Conservation (phyloP, 495 filamentous ascomycete species). For the Physcia stellaris region DNA sequence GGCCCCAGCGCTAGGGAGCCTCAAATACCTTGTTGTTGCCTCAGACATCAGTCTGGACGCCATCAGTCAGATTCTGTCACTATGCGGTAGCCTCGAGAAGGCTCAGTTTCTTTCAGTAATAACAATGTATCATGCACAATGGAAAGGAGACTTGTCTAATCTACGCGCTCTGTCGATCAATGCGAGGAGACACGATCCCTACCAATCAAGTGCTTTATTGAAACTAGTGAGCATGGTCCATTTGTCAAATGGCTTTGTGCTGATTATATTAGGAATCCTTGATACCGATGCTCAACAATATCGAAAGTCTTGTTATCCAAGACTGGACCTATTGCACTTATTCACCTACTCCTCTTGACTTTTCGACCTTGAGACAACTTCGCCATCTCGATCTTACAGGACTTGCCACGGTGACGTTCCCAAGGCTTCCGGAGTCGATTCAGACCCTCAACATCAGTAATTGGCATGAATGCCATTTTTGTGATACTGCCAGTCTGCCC, state of each 20-base stretch:
- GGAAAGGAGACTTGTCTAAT: not conserved
- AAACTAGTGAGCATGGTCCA: not conserved
- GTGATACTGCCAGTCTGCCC: too few species aligned
- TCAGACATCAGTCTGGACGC: constrained; percentile 18
- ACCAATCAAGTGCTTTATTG: not conserved
- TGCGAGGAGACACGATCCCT: not conserved
- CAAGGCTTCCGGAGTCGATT: not conserved
- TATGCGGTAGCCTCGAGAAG: constrained; percentile 28
- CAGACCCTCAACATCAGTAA: not conserved
- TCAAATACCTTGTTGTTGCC: constrained; percentile 31
- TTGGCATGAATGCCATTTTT: too few species aligned
- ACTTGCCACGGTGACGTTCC: not conserved
- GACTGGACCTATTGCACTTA: not conserved
- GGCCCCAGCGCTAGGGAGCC: constrained; percentile 13
- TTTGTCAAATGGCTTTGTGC: not conserved
- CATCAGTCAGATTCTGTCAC: constrained; percentile 23
- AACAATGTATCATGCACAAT: too few species aligned
- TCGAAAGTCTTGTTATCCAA: not conserved
- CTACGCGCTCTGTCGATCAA: not conserved
- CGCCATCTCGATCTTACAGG: not conserved
- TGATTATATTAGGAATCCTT: not conserved
- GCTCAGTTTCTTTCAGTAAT: constrained; percentile 23
- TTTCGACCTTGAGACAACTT: constrained; percentile 1
- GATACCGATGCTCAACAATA: too few species aligned
- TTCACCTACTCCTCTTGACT: not conserved